Evolutionary conservation across 139 green algal genomes (phyloP).

Genomic region (Astrephomene gubernaculifera): DNA sequence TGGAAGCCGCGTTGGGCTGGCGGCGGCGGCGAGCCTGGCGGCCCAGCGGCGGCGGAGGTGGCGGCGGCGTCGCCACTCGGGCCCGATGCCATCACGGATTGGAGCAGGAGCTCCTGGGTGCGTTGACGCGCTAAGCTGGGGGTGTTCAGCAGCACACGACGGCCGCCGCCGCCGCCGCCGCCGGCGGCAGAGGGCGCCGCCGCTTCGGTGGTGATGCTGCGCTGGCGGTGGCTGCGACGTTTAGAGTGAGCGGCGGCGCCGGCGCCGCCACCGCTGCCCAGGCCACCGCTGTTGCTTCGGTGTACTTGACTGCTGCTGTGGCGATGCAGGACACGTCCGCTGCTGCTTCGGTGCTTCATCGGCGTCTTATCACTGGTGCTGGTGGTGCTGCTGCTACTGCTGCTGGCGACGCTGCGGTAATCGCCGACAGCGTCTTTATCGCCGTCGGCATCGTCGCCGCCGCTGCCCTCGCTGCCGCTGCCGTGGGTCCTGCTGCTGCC

Average conservation of each 20-base stretch:
- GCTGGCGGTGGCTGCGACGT: neutral
- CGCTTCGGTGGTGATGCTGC: no score
- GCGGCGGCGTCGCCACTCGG: neutral
- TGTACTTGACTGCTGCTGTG: neutral
- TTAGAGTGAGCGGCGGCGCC: no score
- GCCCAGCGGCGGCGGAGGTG: neutral
- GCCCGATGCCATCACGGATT: no score
- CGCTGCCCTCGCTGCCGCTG: no score
- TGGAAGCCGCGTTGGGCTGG: neutral
- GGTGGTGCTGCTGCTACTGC: neutral
- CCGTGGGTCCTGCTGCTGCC: neutral
- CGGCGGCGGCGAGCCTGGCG: neutral
- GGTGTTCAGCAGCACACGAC: slow-evolving; percentile 18
- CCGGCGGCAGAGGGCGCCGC: neutral
- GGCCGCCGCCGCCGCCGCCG: neutral
- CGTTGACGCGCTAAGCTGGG: neutral
- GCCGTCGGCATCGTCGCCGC: no score
- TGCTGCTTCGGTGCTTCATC: no score
- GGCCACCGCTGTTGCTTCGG: neutral
- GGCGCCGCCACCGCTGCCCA: no score
- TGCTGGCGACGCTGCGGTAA: neutral
- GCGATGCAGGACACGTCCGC: no score
- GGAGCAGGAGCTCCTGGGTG: neutral
- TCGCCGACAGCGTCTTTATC: neutral
- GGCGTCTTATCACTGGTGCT: no score